Evolutionary conservation across 495 filamentous ascomycete species (phyloP).

Genomic region (Talaromyces nanjingensis): DNA sequence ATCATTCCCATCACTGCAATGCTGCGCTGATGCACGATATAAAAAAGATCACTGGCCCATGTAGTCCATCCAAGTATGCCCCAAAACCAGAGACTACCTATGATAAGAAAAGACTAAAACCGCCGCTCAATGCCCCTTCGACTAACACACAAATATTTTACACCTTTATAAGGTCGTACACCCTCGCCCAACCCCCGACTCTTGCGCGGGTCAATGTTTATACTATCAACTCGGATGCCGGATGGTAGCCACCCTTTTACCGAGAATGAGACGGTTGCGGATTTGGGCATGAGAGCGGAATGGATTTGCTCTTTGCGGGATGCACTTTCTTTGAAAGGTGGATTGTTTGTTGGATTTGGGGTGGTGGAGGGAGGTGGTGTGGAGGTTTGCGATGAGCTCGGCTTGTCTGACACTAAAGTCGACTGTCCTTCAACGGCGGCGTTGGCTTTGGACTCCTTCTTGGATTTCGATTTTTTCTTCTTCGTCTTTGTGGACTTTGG

Average conservation of each 20-base stretch:
- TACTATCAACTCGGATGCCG: conserved; percentile 85
- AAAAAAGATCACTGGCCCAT: neutral
- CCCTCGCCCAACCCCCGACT: conserved; percentile 81
- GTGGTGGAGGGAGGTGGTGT: conserved; percentile 26
- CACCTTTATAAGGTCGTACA: conserved; percentile 93
- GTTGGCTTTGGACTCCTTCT: conserved; percentile 27
- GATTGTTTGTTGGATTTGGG: conserved; percentile 20
- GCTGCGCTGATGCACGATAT: neutral
- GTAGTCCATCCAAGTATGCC: neutral
- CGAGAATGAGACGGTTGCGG: conserved; percentile 78
- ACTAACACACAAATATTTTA: conserved; percentile 93
- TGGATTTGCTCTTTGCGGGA: conserved; percentile 55
- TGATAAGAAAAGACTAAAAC: conserved; percentile 19
- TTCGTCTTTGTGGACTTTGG: conserved; percentile 34
- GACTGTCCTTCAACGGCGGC: conserved; percentile 10
- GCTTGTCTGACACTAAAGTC: conserved; percentile 22
- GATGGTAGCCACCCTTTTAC: conserved; percentile 95
- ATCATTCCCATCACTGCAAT: neutral
- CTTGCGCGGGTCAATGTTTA: conserved; percentile 76
- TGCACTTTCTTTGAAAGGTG: conserved; percentile 12
- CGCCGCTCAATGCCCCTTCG: conserved; percentile 69
- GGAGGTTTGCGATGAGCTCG: conserved; percentile 13
- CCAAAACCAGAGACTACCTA: neutral
- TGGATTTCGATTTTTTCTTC: conserved; percentile 30
- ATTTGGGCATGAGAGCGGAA: conserved; percentile 82